Conservation (phyloP, 2,329 filamentous ascomycete genomes). For the Aspergillus novofumigatus region DNA sequence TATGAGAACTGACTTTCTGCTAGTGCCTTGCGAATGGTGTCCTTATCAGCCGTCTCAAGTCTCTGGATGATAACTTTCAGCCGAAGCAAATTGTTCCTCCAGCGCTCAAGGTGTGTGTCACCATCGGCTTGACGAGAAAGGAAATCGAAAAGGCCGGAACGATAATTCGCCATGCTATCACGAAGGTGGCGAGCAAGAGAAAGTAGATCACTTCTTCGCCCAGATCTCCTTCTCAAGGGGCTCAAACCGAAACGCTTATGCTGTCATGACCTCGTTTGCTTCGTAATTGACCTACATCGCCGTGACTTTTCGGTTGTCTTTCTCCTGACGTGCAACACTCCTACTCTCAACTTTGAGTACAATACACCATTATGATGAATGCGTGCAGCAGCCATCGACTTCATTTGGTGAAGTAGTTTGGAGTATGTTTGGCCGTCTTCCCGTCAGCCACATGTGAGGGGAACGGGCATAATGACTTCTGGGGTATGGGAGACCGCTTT, state of each 20-base stretch:
- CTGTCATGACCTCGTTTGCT: constrained; percentile 14
- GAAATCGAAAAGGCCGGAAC: constrained; percentile 93
- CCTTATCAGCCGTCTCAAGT: constrained; percentile 81
- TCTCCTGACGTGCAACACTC: constrained; percentile 18
- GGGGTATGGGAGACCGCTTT: background rate
- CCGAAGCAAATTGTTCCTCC: constrained; percentile 69
- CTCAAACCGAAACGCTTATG: constrained; percentile 20
- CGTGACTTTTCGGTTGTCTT: constrained; percentile 11
- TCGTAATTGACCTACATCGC: constrained; percentile 14
- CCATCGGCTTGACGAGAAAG: constrained; percentile 81
- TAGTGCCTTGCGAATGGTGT: constrained; percentile 83
- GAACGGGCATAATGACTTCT: background rate
- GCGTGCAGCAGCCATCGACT: background rate
- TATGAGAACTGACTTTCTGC: constrained; percentile 8
- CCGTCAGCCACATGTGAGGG: background rate
- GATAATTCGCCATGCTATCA: constrained; percentile 84
- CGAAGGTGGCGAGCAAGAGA: constrained; percentile 71
- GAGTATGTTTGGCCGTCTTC: background rate
- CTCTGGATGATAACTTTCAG: constrained; percentile 62
- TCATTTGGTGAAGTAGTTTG: background rate
- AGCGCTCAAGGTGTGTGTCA: constrained; percentile 87
- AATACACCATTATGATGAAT: background rate
- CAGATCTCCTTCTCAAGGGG: constrained; percentile 6
- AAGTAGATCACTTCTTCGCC: constrained; percentile 32
- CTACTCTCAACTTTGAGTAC: background rate